A percentile compares a stretch with the other conserved stretches of the same genome.
Conservation (phyloP, 192 early-diverging fungal species). For the Piromyces sp. region DNA sequence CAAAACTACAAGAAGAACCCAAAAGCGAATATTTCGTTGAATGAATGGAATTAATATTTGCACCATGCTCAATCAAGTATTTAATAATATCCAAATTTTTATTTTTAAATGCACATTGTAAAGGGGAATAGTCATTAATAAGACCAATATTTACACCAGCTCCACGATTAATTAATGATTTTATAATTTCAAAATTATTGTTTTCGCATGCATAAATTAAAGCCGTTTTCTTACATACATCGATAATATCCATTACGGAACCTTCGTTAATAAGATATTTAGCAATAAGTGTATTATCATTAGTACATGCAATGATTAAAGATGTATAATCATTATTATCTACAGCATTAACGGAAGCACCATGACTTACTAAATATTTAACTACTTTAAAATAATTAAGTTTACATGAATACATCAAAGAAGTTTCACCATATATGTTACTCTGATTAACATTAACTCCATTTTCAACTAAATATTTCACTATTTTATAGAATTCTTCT, state of each 20-base stretch:
- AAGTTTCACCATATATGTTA: not conserved
- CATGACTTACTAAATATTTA: not conserved
- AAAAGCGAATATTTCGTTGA: not conserved
- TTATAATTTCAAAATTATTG: not conserved
- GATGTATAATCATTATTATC: not conserved
- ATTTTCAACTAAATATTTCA: not conserved
- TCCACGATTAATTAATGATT: not conserved
- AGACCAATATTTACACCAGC: too few species aligned
- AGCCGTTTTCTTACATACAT: not conserved
- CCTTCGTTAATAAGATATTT: not conserved
- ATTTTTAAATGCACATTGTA: not conserved
- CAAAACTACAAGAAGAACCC: not conserved
- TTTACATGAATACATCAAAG: not conserved
- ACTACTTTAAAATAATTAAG: not conserved
- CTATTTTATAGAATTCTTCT: not conserved
- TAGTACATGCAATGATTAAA: not conserved
- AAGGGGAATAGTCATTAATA: too few species aligned
- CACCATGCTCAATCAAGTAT: not conserved
- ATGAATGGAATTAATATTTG: not conserved
- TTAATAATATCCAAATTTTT: not conserved
- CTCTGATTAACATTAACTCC: not conserved
- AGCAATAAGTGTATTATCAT: not conserved
- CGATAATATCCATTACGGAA: not conserved
- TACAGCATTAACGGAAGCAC: not conserved
- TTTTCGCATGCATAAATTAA: not conserved